Base-by-base conservation (phyloP, 1,284 basidiomycete genomes). In the Xerocomus amazonicus region DNA sequence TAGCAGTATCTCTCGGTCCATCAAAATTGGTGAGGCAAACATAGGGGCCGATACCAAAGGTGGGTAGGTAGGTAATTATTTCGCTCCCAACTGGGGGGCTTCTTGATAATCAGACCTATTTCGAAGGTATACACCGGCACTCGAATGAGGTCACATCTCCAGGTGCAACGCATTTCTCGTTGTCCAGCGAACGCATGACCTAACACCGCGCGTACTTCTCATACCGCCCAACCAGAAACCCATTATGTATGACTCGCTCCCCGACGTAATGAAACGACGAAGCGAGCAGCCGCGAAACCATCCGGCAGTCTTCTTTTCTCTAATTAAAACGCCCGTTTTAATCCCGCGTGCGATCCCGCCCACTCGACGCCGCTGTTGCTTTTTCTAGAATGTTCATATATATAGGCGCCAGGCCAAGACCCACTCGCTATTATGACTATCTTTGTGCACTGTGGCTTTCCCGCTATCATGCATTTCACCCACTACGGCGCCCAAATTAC, bases 201-300 rank as follows among this genome's bases (percentile, higher is more conserved):
- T 35, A 59, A 43, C 16, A 9, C 59, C 57, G 47, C 59, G 8
- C 59, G 8, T 35, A 14, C 47, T 39, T 38, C 37, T 53, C 43
- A 44, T 41, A 39, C 8, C 48, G 45, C 43, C 17, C 41, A n/a
- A 7, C 35, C 28, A 35, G 38, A 37, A 39, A 29, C 28, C 26
- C 17, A 9, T 19, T 36, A 19, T 19, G 31, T 9, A 4, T 23
- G 29, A 31, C 8, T 31, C 29, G 19, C 34, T 39, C 4, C 38
- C 17, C 16, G 23, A 59, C 58, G 58, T 45, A 62, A 57, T 47
- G 39, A 59, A 61, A 50, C 40, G 19, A 45, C 23, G 31, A 33
- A 43, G 17, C 12, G 16, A 28, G 12, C 43, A 45, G 19, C 12
- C 6, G 38, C 19, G 19, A 26, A 23, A 13, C 4, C 34, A 19